Percentiles rank a stretch among this genome's conserved stretches.
Conservation (phyloP, 768 basidiomycete species). For the Russula compacta region DNA sequence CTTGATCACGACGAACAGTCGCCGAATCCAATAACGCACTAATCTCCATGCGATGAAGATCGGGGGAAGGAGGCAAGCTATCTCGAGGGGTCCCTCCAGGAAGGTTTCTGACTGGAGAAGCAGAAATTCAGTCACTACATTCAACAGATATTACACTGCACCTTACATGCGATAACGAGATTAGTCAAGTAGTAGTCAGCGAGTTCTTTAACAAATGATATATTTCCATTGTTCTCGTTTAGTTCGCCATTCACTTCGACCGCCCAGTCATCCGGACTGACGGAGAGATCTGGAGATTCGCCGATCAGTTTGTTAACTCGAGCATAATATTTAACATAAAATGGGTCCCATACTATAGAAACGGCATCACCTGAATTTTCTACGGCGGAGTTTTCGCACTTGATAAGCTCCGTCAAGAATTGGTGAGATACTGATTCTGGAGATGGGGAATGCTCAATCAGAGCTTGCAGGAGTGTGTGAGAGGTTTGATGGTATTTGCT, state of each 20-base stretch:
- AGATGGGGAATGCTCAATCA: neutral
- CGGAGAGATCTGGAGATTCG: neutral
- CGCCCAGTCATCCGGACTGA: neutral
- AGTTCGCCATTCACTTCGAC: too few species aligned
- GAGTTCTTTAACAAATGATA: neutral
- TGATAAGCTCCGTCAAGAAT: neutral
- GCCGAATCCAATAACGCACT: too few species aligned
- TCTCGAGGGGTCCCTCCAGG: too few species aligned
- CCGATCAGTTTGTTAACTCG: neutral
- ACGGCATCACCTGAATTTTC: neutral
- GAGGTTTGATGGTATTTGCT: neutral
- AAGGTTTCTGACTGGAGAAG: too few species aligned
- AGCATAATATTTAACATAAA: neutral
- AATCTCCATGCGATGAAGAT: too few species aligned
- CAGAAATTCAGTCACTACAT: too few species aligned
- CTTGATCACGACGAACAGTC: too few species aligned
- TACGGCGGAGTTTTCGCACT: neutral
- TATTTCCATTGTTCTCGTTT: neutral
- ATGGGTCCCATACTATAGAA: too few species aligned
- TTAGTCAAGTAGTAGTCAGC: neutral
- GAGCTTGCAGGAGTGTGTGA: neutral
- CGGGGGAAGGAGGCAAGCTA: too few species aligned
- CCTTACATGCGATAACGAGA: neutral
- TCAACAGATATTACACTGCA: neutral
- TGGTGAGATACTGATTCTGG: neutral